Evolutionary conservation across 1,284 basidiomycete species (phyloP).

Genomic region (Marasmius oreades): DNA sequence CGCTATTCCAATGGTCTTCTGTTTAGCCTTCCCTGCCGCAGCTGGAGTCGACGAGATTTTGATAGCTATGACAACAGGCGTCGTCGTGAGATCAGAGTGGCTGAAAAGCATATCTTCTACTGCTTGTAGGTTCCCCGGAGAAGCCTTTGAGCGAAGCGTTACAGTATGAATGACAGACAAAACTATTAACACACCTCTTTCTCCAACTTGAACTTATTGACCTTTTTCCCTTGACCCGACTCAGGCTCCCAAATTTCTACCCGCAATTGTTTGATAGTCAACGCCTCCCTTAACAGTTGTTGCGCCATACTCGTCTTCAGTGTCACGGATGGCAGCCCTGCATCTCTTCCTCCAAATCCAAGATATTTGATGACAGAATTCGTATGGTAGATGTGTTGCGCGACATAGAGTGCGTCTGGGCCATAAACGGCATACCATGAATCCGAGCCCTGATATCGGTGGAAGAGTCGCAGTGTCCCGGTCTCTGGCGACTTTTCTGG

Average conservation of each 20-base stretch:
- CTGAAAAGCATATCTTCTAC: conserved; percentile 93
- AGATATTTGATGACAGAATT: conserved; percentile 85
- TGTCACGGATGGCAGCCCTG: conserved; percentile 74
- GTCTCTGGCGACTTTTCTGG: conserved; percentile 64
- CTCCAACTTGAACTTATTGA: conserved; percentile 67
- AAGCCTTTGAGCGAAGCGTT: conserved; percentile 53
- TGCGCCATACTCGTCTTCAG: conserved; percentile 84
- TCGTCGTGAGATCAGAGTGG: conserved; percentile 77
- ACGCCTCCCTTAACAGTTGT: conserved; percentile 82
- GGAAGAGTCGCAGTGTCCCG: conserved; percentile 82
- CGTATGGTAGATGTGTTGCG: conserved; percentile 82
- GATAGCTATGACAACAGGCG: conserved; percentile 91
- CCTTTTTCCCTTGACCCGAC: conserved; percentile 71
- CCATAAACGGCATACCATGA: conserved; percentile 92
- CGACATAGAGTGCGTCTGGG: conserved; percentile 84
- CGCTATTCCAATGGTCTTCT: conserved; percentile 66
- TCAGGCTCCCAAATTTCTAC: conserved; percentile 92
- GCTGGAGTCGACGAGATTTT: conserved; percentile 62
- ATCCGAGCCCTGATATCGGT: conserved; percentile 46
- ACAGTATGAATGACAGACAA: conserved; percentile 11
- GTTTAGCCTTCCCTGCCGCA: conserved; percentile 48
- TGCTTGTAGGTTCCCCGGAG: conserved; percentile 91
- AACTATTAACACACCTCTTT: conserved; percentile 61
- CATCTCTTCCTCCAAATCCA: conserved; percentile 53
- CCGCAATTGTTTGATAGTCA: conserved; percentile 88